Conservation (phyloP, 2,329 filamentous ascomycete species). For the Cladosporium phlei region DNA sequence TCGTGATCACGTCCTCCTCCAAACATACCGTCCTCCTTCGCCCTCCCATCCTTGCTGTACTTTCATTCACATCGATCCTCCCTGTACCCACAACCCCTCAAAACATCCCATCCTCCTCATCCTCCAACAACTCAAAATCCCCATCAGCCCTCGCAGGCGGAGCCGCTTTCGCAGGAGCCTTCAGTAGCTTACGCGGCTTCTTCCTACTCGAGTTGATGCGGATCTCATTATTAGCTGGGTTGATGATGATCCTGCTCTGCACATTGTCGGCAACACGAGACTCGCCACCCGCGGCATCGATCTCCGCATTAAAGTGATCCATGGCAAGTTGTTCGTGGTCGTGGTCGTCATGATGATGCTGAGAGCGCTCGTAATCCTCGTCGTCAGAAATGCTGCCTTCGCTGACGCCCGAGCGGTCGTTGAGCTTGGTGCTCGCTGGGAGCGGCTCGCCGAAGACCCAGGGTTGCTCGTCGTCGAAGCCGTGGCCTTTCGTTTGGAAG, state of each 20-base stretch:
- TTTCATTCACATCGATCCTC: no score
- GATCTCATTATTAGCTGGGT: constrained; percentile 9
- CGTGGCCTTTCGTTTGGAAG: constrained; percentile 24
- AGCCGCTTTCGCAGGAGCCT: not conserved
- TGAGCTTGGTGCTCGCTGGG: constrained; percentile 26
- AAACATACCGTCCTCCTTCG: no score
- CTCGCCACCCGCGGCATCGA: not conserved
- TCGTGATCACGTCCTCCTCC: no score
- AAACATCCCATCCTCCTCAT: constrained; percentile 1
- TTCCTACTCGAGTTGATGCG: constrained; percentile 6
- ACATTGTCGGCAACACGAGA: not conserved
- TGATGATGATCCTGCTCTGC: constrained; percentile 13
- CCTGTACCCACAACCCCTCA: no score
- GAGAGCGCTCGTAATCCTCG: not conserved
- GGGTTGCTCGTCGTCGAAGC: constrained; percentile 17
- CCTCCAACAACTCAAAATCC: constrained; percentile 5
- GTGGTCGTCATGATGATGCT: not conserved
- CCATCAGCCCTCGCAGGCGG: not conserved
- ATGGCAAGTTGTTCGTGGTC: not conserved
- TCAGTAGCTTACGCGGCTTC: constrained; percentile 1
- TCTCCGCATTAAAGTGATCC: not conserved
- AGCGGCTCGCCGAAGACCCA: constrained; percentile 31
- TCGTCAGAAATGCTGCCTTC: constrained; percentile 2
- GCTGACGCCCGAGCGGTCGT: constrained; percentile 19
- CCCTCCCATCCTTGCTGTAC: no score